Evolutionary conservation across 202 grass and related monocot genomes (phyloP), one percentile per base, ranked within the genome.

Genomic region (Tripidium arundinaceum): DNA sequence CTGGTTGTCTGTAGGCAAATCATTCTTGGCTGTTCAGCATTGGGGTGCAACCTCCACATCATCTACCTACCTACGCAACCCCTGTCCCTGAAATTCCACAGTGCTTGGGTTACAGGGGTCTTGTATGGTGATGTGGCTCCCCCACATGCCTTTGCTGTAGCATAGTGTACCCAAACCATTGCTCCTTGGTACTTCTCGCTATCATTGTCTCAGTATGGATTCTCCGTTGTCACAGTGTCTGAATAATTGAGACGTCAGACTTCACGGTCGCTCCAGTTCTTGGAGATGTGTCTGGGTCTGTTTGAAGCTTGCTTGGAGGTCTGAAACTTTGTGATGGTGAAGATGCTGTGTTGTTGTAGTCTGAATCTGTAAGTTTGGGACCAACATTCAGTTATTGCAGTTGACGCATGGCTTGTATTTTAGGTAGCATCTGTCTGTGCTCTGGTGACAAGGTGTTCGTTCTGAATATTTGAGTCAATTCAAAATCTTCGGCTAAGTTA

Each of bases 21-120:
- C 91, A 94, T 94, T 91, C 91, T 94, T 94, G 91, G 89, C 92
- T 94, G 62, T 86, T 77, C 78, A 54, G 74, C 87, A 82, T 82
- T 78, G 79, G 83, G 83, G 50, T 29, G 59, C 67, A 69, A 36
- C 29, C 43, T 61, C 87, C 38, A 60, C 67, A 8, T 89, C 83
- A 62, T 67, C 83, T 85, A 78, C 47, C 82, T 70, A 60, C 60
- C 60, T 46, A 70, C 24, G 22, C 22, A 1, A 9, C 22, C 47
- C 8, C 34, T 68, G 29, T 82, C 43, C 50, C 67, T 87, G 86
- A 78, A 74, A 81, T 34, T 66, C 33, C 29, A 43, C 46, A 41
- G 83, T 68, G 72, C 60, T 85, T 82, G 67, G 78, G 34, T 85
- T 27, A 52, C 87, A 77, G 67, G 75, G 75, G 57, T 72, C n/a